Base-by-base conservation (phyloP, 495 filamentous ascomycete genomes). In the Amphirosellinia nigrospora region DNA sequence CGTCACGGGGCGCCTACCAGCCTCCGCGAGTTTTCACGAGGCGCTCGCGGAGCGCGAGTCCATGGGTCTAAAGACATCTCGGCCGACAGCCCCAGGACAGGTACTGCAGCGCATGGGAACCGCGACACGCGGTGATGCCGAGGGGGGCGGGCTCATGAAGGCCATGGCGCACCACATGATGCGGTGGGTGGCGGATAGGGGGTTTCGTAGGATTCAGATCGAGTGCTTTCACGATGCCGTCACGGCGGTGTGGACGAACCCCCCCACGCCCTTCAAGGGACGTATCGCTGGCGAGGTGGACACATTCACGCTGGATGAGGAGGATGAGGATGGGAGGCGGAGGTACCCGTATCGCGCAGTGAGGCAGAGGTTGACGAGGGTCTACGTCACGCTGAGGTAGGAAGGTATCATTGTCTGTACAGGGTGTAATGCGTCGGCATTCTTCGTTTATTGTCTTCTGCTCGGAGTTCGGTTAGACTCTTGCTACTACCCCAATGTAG, bases 71-170 rank as follows among this genome's bases (percentile, higher is more conserved):
- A 64, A 56, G 15, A 60, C 55, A 9, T 76, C 76, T 72, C 69
- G 74, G 34, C 68, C 82, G 1, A 79, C 60, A 6, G 74, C 15
- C 0, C 69, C 67, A 0, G 72, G 73, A 2, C 71, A 84, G 69
- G 78, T 83, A 5, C 48, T 84, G 28, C 70, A 80, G 63, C 79
- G 82, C 11, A 81, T 74, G 59, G 80, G 78, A 2, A 86, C 82
- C 23, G 66, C 70, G 32, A 83, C 81, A 32, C 64, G 77, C 23
- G 63, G 56, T 4, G 78, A 80, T 41, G 78, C 80, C 41, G 77
- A 77, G 19, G 75, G 78, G 1, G 38, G 39, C 7, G 77, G 78
- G 15, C 41, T 84, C 11, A 83, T 83, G 78, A 79, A 74, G 50
- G 63, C 65, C 52, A 21, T 77, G 65, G 80, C 82, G 46, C 70